These are phyloP conservation scores for Macroventuria anomochaeta DNA, from an alignment of 2,329 filamentous ascomycete species.

Conservation along the genomic window DNA sequence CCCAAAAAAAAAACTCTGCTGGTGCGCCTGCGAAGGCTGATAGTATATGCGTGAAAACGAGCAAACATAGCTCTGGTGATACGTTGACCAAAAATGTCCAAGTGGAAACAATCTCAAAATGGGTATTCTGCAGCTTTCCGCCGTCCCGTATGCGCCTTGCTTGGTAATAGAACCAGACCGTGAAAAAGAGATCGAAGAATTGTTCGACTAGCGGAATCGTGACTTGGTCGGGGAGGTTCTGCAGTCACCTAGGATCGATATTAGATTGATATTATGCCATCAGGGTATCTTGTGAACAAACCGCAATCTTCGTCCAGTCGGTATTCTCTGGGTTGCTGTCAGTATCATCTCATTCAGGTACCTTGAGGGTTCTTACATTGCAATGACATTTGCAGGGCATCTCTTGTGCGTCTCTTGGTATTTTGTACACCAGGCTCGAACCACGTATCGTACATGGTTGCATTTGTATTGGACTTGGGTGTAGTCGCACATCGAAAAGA, in stretches of 20 bases:
- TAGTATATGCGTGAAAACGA: neutral
- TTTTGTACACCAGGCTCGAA: conserved; percentile 63
- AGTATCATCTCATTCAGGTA: conserved; percentile 6
- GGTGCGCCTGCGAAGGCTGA: neutral
- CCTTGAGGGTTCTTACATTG: conserved; percentile 47
- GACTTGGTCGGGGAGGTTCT: conserved; percentile 33
- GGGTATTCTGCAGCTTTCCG: conserved; percentile 44
- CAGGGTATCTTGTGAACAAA: conserved; percentile 30
- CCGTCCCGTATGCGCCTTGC: conserved; percentile 42
- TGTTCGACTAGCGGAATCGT: conserved; percentile 14
- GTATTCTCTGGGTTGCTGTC: conserved; percentile 50
- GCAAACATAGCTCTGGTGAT: conserved; percentile 21
- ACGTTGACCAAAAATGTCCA: conserved; percentile 31
- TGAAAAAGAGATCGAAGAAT: conserved; percentile 16
- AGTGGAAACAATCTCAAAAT: conserved; percentile 29
- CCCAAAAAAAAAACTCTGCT: neutral
- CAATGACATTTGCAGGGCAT: conserved; percentile 63
- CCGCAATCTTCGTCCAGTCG: conserved; percentile 57
- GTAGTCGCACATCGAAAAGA: conserved; percentile 62
- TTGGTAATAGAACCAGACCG: conserved; percentile 24
- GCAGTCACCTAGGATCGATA: conserved; percentile 41
- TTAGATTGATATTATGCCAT: conserved; percentile 19
- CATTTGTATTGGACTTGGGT: conserved; percentile 65
- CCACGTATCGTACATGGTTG: conserved; percentile 61
- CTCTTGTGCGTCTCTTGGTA: conserved; percentile 62